A percentile compares a stretch with the other conserved stretches of the same genome.
Evolutionary conservation across 2,329 filamentous ascomycete species (phyloP).

Genomic region (Xylaria sp.): DNA sequence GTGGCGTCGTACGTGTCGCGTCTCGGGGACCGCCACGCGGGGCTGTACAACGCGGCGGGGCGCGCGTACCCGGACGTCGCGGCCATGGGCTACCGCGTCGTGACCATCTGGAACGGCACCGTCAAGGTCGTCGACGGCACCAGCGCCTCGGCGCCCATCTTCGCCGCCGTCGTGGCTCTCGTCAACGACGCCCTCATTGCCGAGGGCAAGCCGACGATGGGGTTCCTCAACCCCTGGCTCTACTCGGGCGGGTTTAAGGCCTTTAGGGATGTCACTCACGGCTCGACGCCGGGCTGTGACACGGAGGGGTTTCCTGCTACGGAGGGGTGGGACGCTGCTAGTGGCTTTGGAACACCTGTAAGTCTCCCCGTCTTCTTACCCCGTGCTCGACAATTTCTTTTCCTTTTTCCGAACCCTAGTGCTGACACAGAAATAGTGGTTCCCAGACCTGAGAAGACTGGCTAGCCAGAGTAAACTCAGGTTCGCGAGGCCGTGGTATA

Average conservation of each 20-base stretch:
- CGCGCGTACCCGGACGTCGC: slow-evolving; percentile 57
- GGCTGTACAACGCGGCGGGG: slow-evolving; percentile 37
- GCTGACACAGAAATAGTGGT: not conserved
- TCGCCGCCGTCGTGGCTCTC: slow-evolving; percentile 57
- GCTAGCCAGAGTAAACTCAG: not conserved
- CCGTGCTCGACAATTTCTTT: not conserved
- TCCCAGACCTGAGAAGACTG: not conserved
- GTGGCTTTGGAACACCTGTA: slow-evolving; percentile 37
- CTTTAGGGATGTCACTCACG: slow-evolving; percentile 40
- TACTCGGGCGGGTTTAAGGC: slow-evolving; percentile 36
- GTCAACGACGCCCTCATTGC: slow-evolving; percentile 57
- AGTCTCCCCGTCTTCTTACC: not conserved
- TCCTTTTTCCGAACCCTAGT: not conserved
- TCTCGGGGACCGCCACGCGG: slow-evolving; percentile 39
- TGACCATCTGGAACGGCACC: slow-evolving; percentile 43
- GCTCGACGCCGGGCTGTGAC: slow-evolving; percentile 29
- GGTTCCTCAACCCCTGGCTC: slow-evolving; percentile 54
- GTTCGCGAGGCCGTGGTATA: not conserved
- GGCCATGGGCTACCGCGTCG: slow-evolving; percentile 47
- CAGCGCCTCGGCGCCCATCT: slow-evolving; percentile 54
- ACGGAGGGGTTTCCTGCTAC: slow-evolving; percentile 34
- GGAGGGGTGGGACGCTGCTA: slow-evolving; percentile 39
- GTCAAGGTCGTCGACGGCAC: slow-evolving; percentile 33
- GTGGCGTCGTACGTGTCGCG: slow-evolving; percentile 47
- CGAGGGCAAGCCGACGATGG: slow-evolving; percentile 46